Evolutionary conservation across 805 yeast genomes (phyloP).

Genomic region (Lipomyces anomalus): DNA sequence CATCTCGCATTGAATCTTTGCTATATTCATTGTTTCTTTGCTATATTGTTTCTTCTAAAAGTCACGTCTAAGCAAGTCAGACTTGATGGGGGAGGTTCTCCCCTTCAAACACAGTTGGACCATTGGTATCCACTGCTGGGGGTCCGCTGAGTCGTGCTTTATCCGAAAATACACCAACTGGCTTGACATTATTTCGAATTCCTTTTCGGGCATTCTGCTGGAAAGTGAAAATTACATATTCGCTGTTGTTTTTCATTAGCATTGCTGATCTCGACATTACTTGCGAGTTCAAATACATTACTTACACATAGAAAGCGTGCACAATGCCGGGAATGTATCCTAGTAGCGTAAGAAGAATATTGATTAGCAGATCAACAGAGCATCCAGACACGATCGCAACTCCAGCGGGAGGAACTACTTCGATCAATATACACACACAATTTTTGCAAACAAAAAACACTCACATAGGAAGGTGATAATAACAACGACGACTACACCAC

Average conservation of each 20-base stretch:
- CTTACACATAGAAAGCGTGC: constrained; percentile 23
- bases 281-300: background rate
- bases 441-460: background rate
- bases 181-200: constrained; percentile 14
- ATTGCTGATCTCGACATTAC: background rate
- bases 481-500: too few relatives aligned
- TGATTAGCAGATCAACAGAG: constrained; percentile 48
- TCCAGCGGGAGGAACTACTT: constrained; percentile 24
- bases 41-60: too few relatives aligned
- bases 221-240: constrained; percentile 19
- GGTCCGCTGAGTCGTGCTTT: too few relatives aligned
- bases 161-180: constrained; percentile 24
- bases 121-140: too few relatives aligned
- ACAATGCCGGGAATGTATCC: constrained; percentile 57
- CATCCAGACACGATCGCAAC: constrained; percentile 31
- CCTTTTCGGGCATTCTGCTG: constrained; percentile 22
- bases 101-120: too few relatives aligned
- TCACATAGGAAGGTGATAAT: background rate
- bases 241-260: constrained; percentile 5
- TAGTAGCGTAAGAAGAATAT: constrained; percentile 51
- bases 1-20: too few relatives aligned
- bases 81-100: too few relatives aligned
- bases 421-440: background rate
- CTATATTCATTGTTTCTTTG: too few relatives aligned
- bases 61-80: too few relatives aligned